Conservation (phyloP, 2,329 filamentous ascomycete genomes). For the Zasmidium cellare region DNA sequence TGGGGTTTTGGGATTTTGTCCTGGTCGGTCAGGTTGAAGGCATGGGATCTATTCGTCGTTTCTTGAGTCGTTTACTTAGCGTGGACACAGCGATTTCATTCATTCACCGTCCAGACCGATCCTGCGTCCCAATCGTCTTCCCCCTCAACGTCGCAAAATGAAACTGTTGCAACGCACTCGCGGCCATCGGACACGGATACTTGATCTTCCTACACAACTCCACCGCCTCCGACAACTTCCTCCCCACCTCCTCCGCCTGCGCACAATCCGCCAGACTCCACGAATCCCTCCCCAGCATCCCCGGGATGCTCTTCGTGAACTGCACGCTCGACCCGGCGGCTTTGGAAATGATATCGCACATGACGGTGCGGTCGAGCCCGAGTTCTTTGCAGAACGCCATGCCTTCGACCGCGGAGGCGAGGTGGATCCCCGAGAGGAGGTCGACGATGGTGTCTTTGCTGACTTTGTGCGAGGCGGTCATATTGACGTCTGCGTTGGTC, state of each 20-base stretch:
- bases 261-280: constrained; percentile 38
- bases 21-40: too few relatives aligned
- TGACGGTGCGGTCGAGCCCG: constrained; percentile 45
- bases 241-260: constrained; percentile 39
- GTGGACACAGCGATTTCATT: too few relatives aligned
- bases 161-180: constrained; percentile 37
- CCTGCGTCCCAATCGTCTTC: constrained; percentile 24
- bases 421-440: constrained; percentile 48
- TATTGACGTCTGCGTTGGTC: constrained; percentile 38
- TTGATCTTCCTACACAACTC: constrained; percentile 38
- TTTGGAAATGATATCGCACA: constrained; percentile 49
- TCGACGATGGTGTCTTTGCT: constrained; percentile 39
- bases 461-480: constrained; percentile 36
- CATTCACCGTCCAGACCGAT: constrained; percentile 7
- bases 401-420: constrained; percentile 51
- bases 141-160: constrained; percentile 29
- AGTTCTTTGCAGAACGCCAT: constrained; percentile 49
- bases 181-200: constrained; percentile 38
- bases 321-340: constrained; percentile 49
- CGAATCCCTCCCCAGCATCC: constrained; percentile 35
- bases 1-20: too few relatives aligned
- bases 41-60: too few relatives aligned
- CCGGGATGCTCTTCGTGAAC: constrained; percentile 41
- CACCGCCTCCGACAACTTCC: constrained; percentile 42
- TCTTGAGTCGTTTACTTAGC: too few relatives aligned